These are phyloP conservation scores for Wakefieldia striispora DNA, from an alignment of 768 basidiomycete genomes.

Conservation along the genomic window DNA sequence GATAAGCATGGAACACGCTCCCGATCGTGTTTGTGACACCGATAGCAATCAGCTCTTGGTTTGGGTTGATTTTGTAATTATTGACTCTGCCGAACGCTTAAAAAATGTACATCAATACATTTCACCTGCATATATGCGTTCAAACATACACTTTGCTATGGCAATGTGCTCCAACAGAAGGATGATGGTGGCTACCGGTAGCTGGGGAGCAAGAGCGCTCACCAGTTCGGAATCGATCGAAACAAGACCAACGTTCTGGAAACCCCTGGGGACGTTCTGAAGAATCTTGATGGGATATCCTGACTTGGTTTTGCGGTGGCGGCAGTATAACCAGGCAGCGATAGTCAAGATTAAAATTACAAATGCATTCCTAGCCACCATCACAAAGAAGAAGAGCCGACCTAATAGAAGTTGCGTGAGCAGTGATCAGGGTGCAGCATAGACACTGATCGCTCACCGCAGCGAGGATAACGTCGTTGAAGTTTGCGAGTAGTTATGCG, in stretches of 20 bases:
- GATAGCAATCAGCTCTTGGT: constrained; percentile 95
- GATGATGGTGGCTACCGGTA: constrained; percentile 87
- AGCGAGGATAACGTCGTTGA: constrained; percentile 57
- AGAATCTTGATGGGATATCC: constrained; percentile 87
- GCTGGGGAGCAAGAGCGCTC: constrained; percentile 63
- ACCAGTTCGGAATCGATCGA: constrained; percentile 51
- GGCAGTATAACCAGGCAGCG: constrained; percentile 82
- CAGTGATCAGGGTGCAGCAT: background rate
- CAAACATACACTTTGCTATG: constrained; percentile 80
- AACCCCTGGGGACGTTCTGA: constrained; percentile 79
- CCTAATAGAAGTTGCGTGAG: constrained; percentile 36
- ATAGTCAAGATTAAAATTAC: constrained; percentile 86
- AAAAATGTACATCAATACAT: constrained; percentile 8
- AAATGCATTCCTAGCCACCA: constrained; percentile 79
- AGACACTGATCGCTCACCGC: constrained; percentile 41
- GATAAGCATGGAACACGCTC: constrained; percentile 87
- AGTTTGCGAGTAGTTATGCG: constrained; percentile 53
- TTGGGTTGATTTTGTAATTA: constrained; percentile 90
- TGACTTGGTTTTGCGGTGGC: constrained; percentile 50
- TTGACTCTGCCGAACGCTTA: constrained; percentile 92
- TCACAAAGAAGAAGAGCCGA: constrained; percentile 74
- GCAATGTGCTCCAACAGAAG: constrained; percentile 94
- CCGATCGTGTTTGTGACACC: constrained; percentile 96
- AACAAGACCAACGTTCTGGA: constrained; percentile 56
- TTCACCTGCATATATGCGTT: background rate